Evolutionary conservation across 2,329 filamentous ascomycete species (phyloP).

Genomic region (Apiospora phragmitis): DNA sequence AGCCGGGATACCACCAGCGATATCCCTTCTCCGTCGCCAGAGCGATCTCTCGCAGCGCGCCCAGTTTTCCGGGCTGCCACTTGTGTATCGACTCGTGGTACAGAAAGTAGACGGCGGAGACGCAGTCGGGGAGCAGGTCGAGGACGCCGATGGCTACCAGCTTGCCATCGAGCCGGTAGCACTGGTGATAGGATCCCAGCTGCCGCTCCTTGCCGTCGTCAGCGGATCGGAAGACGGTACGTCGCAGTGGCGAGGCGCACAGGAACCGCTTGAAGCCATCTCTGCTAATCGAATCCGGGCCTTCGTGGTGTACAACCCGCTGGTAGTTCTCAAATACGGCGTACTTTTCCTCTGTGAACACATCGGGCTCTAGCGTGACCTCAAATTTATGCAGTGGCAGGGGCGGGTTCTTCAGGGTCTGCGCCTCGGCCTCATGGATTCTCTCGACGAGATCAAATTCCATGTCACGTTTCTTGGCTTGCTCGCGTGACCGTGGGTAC

Average conservation of each 20-base stretch:
- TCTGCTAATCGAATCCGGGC: slow-evolving; percentile 56
- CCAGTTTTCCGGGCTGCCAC: slow-evolving; percentile 72
- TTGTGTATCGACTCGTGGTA: slow-evolving; percentile 75
- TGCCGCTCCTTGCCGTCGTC: slow-evolving; percentile 52
- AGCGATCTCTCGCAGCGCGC: slow-evolving; percentile 71
- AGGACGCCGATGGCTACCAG: slow-evolving; percentile 76
- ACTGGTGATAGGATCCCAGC: slow-evolving; percentile 78
- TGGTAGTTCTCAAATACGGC: slow-evolving; percentile 75
- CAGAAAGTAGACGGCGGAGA: slow-evolving; percentile 82
- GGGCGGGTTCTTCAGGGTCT: slow-evolving; percentile 55
- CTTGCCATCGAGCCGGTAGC: slow-evolving; percentile 74
- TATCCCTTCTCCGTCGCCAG: slow-evolving; percentile 70
- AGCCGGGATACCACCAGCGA: slow-evolving; percentile 77
- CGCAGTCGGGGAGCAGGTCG: slow-evolving; percentile 73
- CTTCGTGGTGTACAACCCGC: slow-evolving; percentile 69
- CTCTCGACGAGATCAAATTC: slow-evolving; percentile 67
- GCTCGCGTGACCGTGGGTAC: slow-evolving; percentile 68
- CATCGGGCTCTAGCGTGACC: slow-evolving; percentile 69
- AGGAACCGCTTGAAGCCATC: slow-evolving; percentile 70
- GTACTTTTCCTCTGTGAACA: slow-evolving; percentile 77
- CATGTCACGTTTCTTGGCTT: slow-evolving; percentile 61
- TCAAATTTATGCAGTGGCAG: slow-evolving; percentile 67
- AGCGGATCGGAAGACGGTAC: slow-evolving; percentile 40
- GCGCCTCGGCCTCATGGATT: slow-evolving; percentile 68
- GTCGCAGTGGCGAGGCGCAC: slow-evolving; percentile 67